Percentiles rank a stretch among this genome's conserved stretches.
Evolutionary conservation across 164 flowering plant genomes (phyloP).

Genomic region (Vitis vinifera): ASM3070453v1 NC_081808.1:6407501-6408000

Average conservation of each 20-base stretch:
- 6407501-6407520: not conserved
- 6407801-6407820: not conserved
- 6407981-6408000: no score
- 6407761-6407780: conserved; percentile 36
- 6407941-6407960: not conserved
- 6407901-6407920: not conserved
- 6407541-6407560: conserved; percentile 54
- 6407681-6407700: conserved; percentile 98
- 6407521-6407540: conserved; percentile 21
- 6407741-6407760: conserved; percentile 98
- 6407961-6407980: no score
- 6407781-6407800: not conserved
- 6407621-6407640: conserved; percentile 89
- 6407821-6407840: not conserved
- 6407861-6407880: conserved; percentile 1
- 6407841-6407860: not conserved
- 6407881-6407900: not conserved
- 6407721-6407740: conserved; percentile 96
- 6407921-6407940: not conserved
- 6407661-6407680: conserved; percentile 80
- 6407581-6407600: conserved; percentile 95
- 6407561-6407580: conserved; percentile 98
- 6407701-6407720: conserved; percentile 93
- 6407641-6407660: conserved; percentile 83
- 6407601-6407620: conserved; percentile 96